Conservation (phyloP, 1,284 basidiomycete genomes). For the Irpex sp. region DNA sequence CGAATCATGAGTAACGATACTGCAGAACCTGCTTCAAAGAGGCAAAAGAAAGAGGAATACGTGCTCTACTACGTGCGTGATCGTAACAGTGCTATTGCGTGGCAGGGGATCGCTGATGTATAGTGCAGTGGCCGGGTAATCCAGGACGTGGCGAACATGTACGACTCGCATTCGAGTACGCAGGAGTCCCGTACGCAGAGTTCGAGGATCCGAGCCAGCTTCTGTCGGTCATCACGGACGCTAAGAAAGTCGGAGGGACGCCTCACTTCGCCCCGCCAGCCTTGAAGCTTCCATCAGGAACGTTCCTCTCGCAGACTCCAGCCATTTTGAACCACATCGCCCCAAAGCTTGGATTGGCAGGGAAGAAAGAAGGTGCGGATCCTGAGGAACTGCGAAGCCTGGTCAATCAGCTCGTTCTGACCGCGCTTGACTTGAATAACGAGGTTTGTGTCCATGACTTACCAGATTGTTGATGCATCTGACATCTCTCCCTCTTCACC, state of each 20-base stretch:
- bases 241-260: conserved; percentile 20
- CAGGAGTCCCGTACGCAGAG: conserved; percentile 36
- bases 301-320: conserved; percentile 36
- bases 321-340: conserved; percentile 41
- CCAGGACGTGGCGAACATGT: conserved; percentile 46
- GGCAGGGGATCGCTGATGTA: neutral
- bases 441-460: conserved; percentile 27
- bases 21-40: conserved; percentile 19
- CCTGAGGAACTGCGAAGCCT: conserved; percentile 25
- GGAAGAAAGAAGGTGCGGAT: conserved; percentile 21
- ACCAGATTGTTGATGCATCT: conserved; percentile 3
- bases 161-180: conserved; percentile 42
- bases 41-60: conserved; percentile 26
- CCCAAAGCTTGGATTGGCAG: conserved; percentile 34
- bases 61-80: conserved; percentile 30
- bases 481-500: neutral
- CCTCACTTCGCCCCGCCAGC: conserved; percentile 37
- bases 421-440: conserved; percentile 38
- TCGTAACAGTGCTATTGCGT: neutral
- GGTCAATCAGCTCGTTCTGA: conserved; percentile 40
- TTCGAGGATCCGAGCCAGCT: conserved; percentile 16
- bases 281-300: conserved; percentile 30
- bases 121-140: conserved; percentile 30
- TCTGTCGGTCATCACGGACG: conserved; percentile 15
- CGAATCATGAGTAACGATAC: conserved; percentile 12